Evolutionary conservation across 1,139 yeast species (phyloP), one percentile per base, ranked within the genome.

Genomic region (Saccharomycopsis crataegensis): DNA sequence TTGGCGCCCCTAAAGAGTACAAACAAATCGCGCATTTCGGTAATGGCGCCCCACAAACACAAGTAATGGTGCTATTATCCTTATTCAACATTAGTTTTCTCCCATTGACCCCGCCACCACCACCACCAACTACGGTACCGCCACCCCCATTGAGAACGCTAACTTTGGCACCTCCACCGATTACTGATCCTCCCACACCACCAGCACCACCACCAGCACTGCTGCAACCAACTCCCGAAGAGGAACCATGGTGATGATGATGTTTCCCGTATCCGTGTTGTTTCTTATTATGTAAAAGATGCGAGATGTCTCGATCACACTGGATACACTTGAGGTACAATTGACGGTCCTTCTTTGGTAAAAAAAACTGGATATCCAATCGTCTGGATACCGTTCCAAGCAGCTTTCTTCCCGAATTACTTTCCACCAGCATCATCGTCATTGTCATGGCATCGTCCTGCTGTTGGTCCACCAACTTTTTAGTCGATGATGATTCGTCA

Each of bases 1-100:
- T 67, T 1, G 89, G 82, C 0, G 87, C 79, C 0, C 98, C 98
- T 58, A 90, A 71, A 0, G 96, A 82, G 52, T 89, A 70, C 40
- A 91, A 70, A 63, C 98, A 93, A 8, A 93, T 84, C 0, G 96
- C 90, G 67, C 98, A 93, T 58, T 96, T 72, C 0, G 99, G 97
- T 41, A 89, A 74, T n/a, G 94, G 86, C 0, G 88, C 79, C 8
- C 94, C 93, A 70, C 98, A 91, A 62, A 54, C 52, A 43, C 58
- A 56, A 31, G 56, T 50, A 7, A 56, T 53, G 6, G 52, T 51
- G n/a, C 45, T 40, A n/a, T 46, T 54, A 36, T 53, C 55, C 32
- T 53, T 50, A 5, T 34, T 33, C 17, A 14, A 17, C 38, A 12
- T 32, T 71, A 65, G 59, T 73, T 57, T 58, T 64, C 55, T 57